Percentiles rank a stretch among this genome's conserved stretches.
Conservation (phyloP, 2,329 filamentous ascomycete genomes). For the Epicoccum sorghinum region DNA sequence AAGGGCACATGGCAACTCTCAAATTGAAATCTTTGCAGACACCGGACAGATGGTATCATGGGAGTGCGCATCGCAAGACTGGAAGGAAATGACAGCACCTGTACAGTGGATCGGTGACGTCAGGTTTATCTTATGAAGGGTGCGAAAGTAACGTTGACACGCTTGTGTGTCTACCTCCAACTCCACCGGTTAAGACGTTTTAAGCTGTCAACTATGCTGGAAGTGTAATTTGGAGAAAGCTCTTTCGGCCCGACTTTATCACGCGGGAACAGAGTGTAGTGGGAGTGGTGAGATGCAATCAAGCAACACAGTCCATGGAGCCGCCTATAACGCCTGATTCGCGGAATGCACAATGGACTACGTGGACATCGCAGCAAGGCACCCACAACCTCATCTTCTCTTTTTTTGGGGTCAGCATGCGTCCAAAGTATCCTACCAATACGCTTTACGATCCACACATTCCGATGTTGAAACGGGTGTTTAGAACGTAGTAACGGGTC, state of each 20-base stretch:
- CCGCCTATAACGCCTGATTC: slow-evolving; percentile 3
- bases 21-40: too few species aligned
- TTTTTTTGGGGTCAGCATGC: neutral
- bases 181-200: too few species aligned
- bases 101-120: neutral
- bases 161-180: too few species aligned
- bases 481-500: slow-evolving; percentile 9
- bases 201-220: too few species aligned
- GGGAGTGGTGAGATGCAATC: neutral
- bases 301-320: slow-evolving; percentile 1
- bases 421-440: neutral
- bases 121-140: neutral
- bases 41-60: too few species aligned
- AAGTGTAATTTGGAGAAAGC: too few species aligned
- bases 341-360: slow-evolving; percentile 10
- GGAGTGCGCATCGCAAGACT: too few species aligned
- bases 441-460: neutral
- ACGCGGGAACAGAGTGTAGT: neutral
- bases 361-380: slow-evolving; percentile 8
- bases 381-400: neutral
- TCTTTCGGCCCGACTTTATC: too few species aligned
- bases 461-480: slow-evolving; percentile 8
- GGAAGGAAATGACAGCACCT: too few species aligned
- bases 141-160: too few species aligned
- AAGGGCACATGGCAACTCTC: too few species aligned